Evolutionary conservation across 305 asterid genomes (phyloP).

Genomic region (Fraxinus ornus): DNA sequence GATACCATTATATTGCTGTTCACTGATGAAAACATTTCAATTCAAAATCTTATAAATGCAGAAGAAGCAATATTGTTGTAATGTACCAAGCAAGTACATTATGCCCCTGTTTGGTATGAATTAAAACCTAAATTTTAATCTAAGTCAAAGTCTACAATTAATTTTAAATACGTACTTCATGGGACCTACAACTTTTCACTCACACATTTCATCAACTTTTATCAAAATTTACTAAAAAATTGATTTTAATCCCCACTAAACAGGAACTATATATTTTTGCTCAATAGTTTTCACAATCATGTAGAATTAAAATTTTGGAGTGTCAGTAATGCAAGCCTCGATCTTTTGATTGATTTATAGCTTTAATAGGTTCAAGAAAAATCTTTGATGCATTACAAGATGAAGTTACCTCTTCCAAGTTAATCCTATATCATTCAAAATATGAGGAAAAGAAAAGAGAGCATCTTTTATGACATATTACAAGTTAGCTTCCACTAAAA

Average conservation of each 20-base stretch:
- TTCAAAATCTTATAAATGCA: not conserved
- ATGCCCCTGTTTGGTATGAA: not conserved
- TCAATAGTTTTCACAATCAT: not conserved
- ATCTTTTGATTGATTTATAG: constrained; percentile 10
- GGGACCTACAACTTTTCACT: no score
- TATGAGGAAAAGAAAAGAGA: not conserved
- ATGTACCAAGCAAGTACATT: not conserved
- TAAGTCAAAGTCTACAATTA: no score
- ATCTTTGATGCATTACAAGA: not conserved
- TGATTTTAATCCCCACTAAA: no score
- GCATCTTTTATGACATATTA: not conserved
- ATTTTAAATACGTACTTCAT: no score
- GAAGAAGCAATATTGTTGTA: not conserved
- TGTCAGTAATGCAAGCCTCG: not conserved
- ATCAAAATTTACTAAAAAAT: no score
- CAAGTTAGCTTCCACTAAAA: not conserved
- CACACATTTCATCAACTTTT: no score
- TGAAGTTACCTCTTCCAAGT: not conserved
- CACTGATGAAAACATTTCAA: constrained; percentile 8
- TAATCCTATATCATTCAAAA: not conserved
- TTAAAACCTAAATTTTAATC: no score
- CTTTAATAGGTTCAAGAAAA: not conserved
- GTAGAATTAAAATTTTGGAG: not conserved
- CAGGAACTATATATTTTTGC: not conserved
- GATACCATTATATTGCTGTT: constrained; percentile 17